These are phyloP conservation scores for Viola odorata DNA, from an alignment of 345 rosid genomes.

Conservation along the genomic window DNA sequence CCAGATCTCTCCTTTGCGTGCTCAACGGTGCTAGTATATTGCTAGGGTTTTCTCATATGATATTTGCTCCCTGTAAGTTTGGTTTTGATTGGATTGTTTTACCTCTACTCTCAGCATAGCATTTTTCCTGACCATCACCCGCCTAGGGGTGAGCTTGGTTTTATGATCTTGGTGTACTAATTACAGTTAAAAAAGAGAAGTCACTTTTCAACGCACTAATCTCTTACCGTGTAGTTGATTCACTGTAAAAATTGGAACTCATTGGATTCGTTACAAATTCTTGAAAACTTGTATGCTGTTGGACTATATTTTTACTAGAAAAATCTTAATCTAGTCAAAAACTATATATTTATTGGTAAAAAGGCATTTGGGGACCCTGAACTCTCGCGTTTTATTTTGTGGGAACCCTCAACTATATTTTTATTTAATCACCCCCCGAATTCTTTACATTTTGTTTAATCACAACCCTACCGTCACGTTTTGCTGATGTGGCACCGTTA, in stretches of 20 bases:
- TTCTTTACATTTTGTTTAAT: no score
- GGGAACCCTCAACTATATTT: no score
- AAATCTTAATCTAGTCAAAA: no score
- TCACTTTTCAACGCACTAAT: neutral
- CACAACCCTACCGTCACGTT: no score
- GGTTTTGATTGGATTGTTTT: slow-evolving; percentile 4
- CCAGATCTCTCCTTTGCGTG: neutral
- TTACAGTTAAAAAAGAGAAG: neutral
- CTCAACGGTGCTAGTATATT: neutral
- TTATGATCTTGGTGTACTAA: neutral
- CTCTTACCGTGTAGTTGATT: neutral
- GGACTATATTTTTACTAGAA: no score
- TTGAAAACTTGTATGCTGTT: no score
- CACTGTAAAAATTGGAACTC: slow-evolving; percentile 2
- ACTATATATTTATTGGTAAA: no score
- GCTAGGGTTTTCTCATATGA: no score
- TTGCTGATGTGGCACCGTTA: no score
- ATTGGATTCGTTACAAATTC: neutral
- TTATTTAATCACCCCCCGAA: no score
- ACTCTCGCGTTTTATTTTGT: no score
- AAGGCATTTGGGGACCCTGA: no score
- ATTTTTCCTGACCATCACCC: neutral
- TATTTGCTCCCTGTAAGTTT: neutral
- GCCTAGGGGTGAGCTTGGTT: neutral
- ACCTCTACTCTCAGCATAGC: neutral